These are phyloP conservation scores for Ustilago trichophora DNA, from an alignment of 1,284 basidiomycete genomes.

Conservation along the genomic window DNA sequence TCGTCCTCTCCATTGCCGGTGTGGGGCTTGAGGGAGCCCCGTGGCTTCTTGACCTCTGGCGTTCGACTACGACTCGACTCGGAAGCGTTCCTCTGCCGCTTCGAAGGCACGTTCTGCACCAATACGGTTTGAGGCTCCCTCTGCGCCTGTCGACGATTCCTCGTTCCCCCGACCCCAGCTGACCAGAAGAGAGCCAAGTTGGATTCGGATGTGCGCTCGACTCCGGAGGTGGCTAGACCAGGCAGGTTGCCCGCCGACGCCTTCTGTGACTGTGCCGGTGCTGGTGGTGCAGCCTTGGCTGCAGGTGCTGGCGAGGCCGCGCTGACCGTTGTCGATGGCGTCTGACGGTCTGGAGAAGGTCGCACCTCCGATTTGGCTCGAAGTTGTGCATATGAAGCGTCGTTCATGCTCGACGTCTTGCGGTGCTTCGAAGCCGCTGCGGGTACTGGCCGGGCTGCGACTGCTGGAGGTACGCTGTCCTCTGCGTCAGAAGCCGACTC, in stretches of 20 bases:
- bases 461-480: slow-evolving; percentile 6
- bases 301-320: slow-evolving; percentile 4
- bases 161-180: slow-evolving; percentile 57
- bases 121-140: slow-evolving; percentile 45
- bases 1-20: slow-evolving; percentile 23
- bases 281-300: slow-evolving; percentile 20
- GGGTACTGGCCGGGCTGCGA: slow-evolving; percentile 1
- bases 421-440: slow-evolving; percentile 26
- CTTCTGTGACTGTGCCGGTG: slow-evolving; percentile 13
- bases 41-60: slow-evolving; percentile 37
- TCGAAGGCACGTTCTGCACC: slow-evolving; percentile 17
- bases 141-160: slow-evolving; percentile 56
- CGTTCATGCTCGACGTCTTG: slow-evolving; percentile 44
- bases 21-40: slow-evolving; percentile 12
- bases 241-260: slow-evolving; percentile 28
- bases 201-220: slow-evolving; percentile 62
- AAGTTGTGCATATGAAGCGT: slow-evolving; percentile 14
- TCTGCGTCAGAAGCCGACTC: slow-evolving; percentile 42
- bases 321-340: slow-evolving; percentile 2
- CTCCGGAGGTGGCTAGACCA: slow-evolving; percentile 61
- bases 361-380: slow-evolving; percentile 16
- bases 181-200: slow-evolving; percentile 65
- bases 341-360: slow-evolving; percentile 16
- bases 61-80: slow-evolving; percentile 44
- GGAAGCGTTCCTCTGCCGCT: slow-evolving; percentile 28